phyloP scores from a whole-genome alignment of 2,329 filamentous ascomycete genomes.

The Sporothrix euskadiensis region DNA sequence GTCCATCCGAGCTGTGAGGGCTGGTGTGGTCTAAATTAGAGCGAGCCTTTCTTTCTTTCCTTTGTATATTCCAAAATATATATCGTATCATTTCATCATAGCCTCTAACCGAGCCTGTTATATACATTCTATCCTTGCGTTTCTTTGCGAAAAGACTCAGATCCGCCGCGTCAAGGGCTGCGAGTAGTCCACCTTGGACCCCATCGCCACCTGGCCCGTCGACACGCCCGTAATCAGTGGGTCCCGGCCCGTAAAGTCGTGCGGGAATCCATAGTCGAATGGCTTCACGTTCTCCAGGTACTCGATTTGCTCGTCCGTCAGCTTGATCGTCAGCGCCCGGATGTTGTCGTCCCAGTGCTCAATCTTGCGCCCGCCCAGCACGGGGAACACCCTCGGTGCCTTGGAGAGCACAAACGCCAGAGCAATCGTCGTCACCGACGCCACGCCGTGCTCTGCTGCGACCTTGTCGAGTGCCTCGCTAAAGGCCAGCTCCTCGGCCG shows the following conservation, averaged over 20 bases:
- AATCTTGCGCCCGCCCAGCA: conserved; percentile 54
- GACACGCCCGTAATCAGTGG: conserved; percentile 30
- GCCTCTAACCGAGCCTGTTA: background rate
- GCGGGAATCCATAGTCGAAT: conserved; percentile 60
- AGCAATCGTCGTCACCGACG: conserved; percentile 59
- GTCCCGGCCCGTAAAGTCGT: conserved; percentile 44
- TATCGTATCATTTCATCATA: background rate
- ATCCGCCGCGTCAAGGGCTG: conserved; percentile 26
- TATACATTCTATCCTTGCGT: background rate
- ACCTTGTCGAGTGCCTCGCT: conserved; percentile 62
- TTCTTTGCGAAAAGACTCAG: background rate
- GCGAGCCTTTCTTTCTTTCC: background rate
- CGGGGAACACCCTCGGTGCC: conserved; percentile 54
- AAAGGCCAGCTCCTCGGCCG: conserved; percentile 53
- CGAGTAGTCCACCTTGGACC: conserved; percentile 22
- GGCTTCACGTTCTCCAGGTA: conserved; percentile 54
- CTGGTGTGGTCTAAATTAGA: background rate
- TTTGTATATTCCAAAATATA: background rate
- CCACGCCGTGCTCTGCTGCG: conserved; percentile 54
- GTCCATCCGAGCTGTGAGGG: background rate
- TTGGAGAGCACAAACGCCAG: conserved; percentile 56
- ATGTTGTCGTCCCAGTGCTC: conserved; percentile 58
- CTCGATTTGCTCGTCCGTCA: conserved; percentile 54
- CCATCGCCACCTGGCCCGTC: conserved; percentile 8
- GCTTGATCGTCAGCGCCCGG: conserved; percentile 51